These are phyloP conservation scores for Anthracocystis walkeri DNA, from an alignment of 1,284 basidiomycete species.

Conservation along the genomic window DNA sequence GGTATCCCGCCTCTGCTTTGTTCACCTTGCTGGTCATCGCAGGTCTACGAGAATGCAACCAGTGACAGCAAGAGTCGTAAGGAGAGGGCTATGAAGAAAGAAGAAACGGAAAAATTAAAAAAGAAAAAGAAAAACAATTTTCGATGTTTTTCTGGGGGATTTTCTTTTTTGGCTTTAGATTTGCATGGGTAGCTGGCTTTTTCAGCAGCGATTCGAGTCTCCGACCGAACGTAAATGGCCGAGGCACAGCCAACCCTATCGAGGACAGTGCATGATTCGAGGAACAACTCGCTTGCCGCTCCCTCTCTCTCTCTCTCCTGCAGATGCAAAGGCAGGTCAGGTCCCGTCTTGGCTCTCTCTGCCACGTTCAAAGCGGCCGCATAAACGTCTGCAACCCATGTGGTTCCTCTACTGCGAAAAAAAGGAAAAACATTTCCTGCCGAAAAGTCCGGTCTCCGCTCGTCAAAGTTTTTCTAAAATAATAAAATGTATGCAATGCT, in stretches of 20 bases:
- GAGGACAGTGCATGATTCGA: background rate
- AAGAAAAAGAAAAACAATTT: background rate
- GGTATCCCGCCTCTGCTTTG: too few relatives aligned
- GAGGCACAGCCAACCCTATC: slow-evolving; percentile 1
- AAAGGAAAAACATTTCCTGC: background rate
- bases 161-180: slow-evolving; percentile 4
- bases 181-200: background rate
- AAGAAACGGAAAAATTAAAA: background rate
- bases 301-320: too few relatives aligned
- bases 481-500: slow-evolving; percentile 1
- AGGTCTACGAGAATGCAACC: too few relatives aligned
- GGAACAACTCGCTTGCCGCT: too few relatives aligned
- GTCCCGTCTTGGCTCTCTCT: too few relatives aligned
- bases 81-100: too few relatives aligned
- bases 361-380: too few relatives aligned
- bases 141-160: background rate
- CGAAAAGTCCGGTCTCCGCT: slow-evolving; percentile 1
- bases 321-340: too few relatives aligned
- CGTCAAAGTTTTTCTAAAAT: background rate
- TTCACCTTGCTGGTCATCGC: too few relatives aligned
- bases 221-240: background rate
- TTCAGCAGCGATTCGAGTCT: background rate
- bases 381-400: too few relatives aligned
- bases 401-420: too few relatives aligned
- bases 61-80: too few relatives aligned